A percentile compares a stretch with the other conserved stretches of the same genome.
phyloP scores from a whole-genome alignment of 169 alveolate species.

The Theileria parva region DNA sequence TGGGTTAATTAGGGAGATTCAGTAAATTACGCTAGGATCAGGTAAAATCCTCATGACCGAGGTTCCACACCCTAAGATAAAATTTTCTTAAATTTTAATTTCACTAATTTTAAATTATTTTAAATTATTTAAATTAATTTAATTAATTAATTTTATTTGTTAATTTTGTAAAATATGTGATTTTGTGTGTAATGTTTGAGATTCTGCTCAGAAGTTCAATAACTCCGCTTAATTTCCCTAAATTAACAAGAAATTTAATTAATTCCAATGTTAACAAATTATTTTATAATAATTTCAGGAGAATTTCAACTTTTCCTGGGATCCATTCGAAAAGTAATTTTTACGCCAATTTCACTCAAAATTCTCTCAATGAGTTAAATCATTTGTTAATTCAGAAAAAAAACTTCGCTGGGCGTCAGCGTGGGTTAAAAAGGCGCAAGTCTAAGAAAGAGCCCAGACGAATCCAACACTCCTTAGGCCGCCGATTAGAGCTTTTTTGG shows the following conservation, averaged over 20 bases:
- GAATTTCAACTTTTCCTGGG: not conserved
- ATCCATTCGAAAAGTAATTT: not conserved
- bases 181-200: not conserved
- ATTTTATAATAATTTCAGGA: not conserved
- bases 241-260: not conserved
- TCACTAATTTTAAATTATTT: no score
- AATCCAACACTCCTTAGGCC: slow-evolving; percentile 66
- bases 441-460: slow-evolving; percentile 67
- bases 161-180: not conserved
- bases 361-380: not conserved
- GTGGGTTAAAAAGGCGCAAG: slow-evolving; percentile 73
- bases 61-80: no score
- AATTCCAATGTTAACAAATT: not conserved
- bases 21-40: no score
- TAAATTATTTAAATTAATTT: no score
- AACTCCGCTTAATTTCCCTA: no score
- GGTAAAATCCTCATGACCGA: no score
- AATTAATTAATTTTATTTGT: no score
- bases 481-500: slow-evolving; percentile 73
- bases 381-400: not conserved
- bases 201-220: not conserved
- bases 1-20: no score
- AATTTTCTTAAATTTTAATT: no score
- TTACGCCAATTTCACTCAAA: not conserved
- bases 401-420: slow-evolving; percentile 70